These are phyloP conservation scores for Neoscytalidium dimidiatum DNA, from an alignment of 2,329 filamentous ascomycete species.

Conservation along the genomic window DNA sequence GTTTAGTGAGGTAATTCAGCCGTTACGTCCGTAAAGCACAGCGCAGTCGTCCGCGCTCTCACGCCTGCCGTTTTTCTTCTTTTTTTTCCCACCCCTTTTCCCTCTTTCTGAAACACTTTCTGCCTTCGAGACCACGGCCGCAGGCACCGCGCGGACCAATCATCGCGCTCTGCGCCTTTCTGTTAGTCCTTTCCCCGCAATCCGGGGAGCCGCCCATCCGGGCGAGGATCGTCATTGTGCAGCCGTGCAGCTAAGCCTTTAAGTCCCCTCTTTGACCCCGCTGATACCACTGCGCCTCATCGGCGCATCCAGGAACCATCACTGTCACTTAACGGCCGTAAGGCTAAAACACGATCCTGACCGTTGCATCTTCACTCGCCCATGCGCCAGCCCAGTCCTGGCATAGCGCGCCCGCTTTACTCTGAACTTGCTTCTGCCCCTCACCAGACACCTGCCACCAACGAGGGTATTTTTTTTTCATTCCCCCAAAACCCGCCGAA, in stretches of 20 bases:
- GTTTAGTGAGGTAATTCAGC: background rate
- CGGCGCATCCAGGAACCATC: background rate
- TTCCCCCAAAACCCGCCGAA: too few species aligned
- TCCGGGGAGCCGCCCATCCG: background rate
- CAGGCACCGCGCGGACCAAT: background rate
- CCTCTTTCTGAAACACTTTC: background rate
- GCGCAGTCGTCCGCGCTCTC: background rate
- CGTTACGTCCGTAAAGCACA: slow-evolving; percentile 26
- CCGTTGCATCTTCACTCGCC: background rate
- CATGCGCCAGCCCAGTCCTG: background rate
- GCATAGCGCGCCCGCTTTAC: background rate
- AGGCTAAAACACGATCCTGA: background rate
- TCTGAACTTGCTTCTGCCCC: background rate
- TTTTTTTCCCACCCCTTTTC: background rate
- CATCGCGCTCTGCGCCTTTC: background rate
- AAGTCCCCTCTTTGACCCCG: background rate
- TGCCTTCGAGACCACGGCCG: background rate
- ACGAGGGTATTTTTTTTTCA: too few species aligned
- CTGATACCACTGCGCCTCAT: background rate
- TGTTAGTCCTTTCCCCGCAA: background rate
- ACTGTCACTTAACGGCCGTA: background rate
- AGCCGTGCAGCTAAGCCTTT: background rate
- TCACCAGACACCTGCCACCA: background rate
- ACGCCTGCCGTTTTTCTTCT: background rate
- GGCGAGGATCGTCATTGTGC: background rate